Conservation (phyloP, 2,329 filamentous ascomycete species). For the Fusarium sp. region DNA sequence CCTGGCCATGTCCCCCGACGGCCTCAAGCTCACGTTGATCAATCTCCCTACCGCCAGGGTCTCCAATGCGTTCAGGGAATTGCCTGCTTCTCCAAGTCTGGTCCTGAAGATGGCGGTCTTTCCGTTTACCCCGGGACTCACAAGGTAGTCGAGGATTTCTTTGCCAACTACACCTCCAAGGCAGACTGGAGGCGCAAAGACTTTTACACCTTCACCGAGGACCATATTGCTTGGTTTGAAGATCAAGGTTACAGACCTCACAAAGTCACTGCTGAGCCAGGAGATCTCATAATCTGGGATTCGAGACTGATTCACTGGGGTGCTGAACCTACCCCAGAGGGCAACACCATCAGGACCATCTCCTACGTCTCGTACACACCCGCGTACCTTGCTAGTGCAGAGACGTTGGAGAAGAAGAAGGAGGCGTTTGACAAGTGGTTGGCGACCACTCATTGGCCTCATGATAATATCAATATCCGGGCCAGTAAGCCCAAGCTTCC, state of each 20-base stretch:
- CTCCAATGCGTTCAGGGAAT: background rate
- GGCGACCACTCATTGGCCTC: background rate
- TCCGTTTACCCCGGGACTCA: background rate
- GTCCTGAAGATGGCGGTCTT: background rate
- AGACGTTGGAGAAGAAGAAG: background rate
- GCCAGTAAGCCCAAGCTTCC: background rate
- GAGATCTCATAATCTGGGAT: slow-evolving; percentile 6
- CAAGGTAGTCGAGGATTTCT: background rate
- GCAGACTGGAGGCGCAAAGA: background rate
- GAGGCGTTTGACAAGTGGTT: background rate
- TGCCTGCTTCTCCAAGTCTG: background rate
- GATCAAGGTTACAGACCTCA: background rate
- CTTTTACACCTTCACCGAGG: background rate
- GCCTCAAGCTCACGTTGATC: background rate
- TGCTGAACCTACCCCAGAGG: background rate
- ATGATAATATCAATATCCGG: background rate
- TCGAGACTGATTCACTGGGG: background rate
- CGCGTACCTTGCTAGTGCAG: background rate
- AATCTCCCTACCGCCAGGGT: background rate
- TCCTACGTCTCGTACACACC: background rate
- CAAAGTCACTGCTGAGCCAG: background rate
- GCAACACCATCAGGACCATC: background rate
- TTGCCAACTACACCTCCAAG: background rate
- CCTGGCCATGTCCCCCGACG: background rate
- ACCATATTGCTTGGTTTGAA: background rate